Base-by-base conservation (phyloP, 352 stramenopile genomes). In the Phytophthora ohioensis region DNA sequence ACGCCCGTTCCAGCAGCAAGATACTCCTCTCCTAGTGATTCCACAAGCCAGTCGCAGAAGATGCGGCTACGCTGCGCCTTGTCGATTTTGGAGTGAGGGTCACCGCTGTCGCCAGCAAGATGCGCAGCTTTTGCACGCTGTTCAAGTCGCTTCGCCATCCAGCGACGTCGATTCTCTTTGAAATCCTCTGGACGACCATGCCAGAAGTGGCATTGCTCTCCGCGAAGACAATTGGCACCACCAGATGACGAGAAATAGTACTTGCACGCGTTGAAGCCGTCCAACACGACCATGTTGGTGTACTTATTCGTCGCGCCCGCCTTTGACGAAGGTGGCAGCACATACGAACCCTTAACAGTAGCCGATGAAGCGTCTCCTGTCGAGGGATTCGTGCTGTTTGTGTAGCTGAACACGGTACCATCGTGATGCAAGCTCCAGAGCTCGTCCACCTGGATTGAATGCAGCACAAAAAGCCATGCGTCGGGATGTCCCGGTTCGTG, bases 251-350 rank as follows among this genome's bases (percentile, higher is more conserved):
- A 88, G 66, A 96, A 96, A 66, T 94, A 92, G 69, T 91, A 96
- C 65, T 96, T 96, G 76, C 87, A 96, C 1, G 85, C 80, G 45
- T 94, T 93, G 57, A 91, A 90, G 53, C 88, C 88, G 57, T 92
- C 68, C 53, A 94, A 72, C 34, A 84, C 76, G 36, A 96, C 88
- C 48, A 94, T 92, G 61, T 96, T 94, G 57, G 85, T 92, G 81
- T 96, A 94, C 63, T 91, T 93, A 60, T 87, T 76, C 1, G 53
- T 45, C 5, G 69, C 67, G 0, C 53, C 49, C 2, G 84, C 81
- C 34, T 91, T 84, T 0, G 84, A 91, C 13, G 81, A 79, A 32
- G 84, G 82, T 4, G 77, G 72, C 15, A 92, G 66, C 13, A 75
- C 43, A 3, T 81, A 67, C 10, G 84, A 93, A 0, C 83, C 79